Conservation (phyloP, 2,329 filamentous ascomycete species). For the Trichophyton rubrum region DNA sequence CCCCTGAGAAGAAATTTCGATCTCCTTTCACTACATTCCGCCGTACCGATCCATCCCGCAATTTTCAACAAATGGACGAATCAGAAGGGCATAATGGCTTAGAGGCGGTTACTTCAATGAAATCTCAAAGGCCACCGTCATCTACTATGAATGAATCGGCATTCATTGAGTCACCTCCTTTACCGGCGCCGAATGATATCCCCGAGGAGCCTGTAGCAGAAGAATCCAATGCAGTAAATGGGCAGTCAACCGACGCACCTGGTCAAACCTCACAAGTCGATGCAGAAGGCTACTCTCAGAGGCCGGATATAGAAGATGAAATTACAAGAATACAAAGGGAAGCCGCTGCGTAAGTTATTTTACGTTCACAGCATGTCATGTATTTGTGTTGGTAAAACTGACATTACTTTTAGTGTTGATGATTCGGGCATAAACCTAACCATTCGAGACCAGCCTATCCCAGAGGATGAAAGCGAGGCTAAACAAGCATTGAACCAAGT, state of each 20-base stretch:
- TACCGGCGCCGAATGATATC: background rate
- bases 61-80: constrained; percentile 19
- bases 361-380: constrained; percentile 4
- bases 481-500: constrained; percentile 37
- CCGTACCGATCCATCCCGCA: constrained; percentile 14
- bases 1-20: constrained; percentile 30
- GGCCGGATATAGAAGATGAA: constrained; percentile 32
- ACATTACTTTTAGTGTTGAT: constrained; percentile 17
- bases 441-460: constrained; percentile 38
- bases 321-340: constrained; percentile 35
- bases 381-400: background rate
- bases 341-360: constrained; percentile 22
- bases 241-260: background rate
- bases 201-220: constrained; percentile 1
- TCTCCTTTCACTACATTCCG: constrained; percentile 26
- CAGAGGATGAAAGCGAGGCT: constrained; percentile 39
- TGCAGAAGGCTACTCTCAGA: constrained; percentile 30
- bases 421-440: constrained; percentile 36
- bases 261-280: constrained; percentile 22
- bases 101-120: constrained; percentile 14
- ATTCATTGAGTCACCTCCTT: background rate
- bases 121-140: constrained; percentile 13
- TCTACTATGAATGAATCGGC: constrained; percentile 4
- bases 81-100: constrained; percentile 17
- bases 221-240: background rate